These are phyloP conservation scores for Ilex aquifolium DNA, from an alignment of 257 asterid genomes.

Conservation along the genomic window DNA sequence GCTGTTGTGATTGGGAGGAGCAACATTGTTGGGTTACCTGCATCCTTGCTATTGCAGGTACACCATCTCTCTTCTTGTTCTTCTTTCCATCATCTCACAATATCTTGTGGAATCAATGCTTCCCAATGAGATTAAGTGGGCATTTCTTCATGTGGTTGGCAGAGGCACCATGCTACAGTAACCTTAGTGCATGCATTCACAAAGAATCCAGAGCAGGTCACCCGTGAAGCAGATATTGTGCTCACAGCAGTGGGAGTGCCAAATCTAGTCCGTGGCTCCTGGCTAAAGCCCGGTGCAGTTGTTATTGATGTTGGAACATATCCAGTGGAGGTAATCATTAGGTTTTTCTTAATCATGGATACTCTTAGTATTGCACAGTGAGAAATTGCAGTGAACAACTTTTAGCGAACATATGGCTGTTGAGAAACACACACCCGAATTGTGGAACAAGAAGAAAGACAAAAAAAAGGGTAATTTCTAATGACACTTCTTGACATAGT, in stretches of 20 bases:
- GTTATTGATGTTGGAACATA: slow-evolving; percentile 78
- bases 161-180: slow-evolving; percentile 94
- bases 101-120: too few relatives aligned
- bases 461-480: too few relatives aligned
- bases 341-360: too few relatives aligned
- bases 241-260: slow-evolving; percentile 85
- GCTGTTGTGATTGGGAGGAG: slow-evolving; percentile 80
- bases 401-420: too few relatives aligned
- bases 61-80: slow-evolving; percentile 5
- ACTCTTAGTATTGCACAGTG: too few relatives aligned
- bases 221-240: slow-evolving; percentile 82
- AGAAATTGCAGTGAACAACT: too few relatives aligned
- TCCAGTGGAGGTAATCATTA: slow-evolving; percentile 59
- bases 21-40: slow-evolving; percentile 87
- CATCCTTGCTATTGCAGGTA: slow-evolving; percentile 76
- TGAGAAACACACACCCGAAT: too few relatives aligned
- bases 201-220: slow-evolving; percentile 50
- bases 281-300: slow-evolving; percentile 89
- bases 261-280: slow-evolving; percentile 72
- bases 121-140: neutral
- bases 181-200: slow-evolving; percentile 61
- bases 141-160: slow-evolving; percentile 19
- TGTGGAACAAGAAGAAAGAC: too few relatives aligned
- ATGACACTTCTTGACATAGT: too few relatives aligned
- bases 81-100: slow-evolving; percentile 1